A percentile compares a stretch with the other conserved stretches of the same genome.
Evolutionary conservation across 2,329 filamentous ascomycete genomes (phyloP).

Genomic region (Monosporascus sp.): DNA sequence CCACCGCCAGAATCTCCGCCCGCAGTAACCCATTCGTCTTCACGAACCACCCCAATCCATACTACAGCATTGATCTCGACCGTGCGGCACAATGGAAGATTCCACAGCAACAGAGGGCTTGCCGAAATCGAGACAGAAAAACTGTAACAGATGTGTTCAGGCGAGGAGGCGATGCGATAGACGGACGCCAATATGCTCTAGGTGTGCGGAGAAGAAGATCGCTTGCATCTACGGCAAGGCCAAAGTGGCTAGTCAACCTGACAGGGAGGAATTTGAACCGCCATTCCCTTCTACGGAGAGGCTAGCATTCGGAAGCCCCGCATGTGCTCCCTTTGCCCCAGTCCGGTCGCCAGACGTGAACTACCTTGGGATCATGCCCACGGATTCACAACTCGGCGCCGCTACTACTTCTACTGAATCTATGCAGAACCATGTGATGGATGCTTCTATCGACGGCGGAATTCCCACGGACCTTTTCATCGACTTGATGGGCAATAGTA

Average conservation of each 20-base stretch:
- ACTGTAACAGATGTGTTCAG: conserved; percentile 33
- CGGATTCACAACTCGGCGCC: background rate
- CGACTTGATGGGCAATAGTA: conserved; percentile 3
- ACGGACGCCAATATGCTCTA: conserved; percentile 29
- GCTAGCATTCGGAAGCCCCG: background rate
- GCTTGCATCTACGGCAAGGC: conserved; percentile 23
- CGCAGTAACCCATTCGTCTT: too few relatives aligned
- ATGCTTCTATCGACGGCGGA: background rate
- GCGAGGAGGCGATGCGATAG: conserved; percentile 35
- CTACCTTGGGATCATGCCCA: conserved; percentile 1
- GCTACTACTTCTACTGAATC: background rate
- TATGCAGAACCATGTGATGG: background rate
- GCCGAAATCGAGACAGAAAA: conserved; percentile 24
- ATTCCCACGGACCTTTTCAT: conserved; percentile 4
- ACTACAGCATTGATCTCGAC: too few relatives aligned
- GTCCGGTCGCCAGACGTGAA: conserved; percentile 5
- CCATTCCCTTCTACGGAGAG: background rate
- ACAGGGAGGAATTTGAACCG: too few relatives aligned
- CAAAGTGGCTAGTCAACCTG: conserved; percentile 1
- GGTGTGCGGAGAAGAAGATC: conserved; percentile 30
- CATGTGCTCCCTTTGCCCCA: conserved; percentile 2
- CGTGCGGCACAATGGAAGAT: too few relatives aligned
- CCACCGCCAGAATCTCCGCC: too few relatives aligned
- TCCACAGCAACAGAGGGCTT: background rate
- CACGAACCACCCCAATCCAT: too few relatives aligned